Evolutionary conservation across 1,284 basidiomycete species (phyloP), one percentile per base, ranked within the genome.

Genomic region (Microbotryum intermedium): DNA sequence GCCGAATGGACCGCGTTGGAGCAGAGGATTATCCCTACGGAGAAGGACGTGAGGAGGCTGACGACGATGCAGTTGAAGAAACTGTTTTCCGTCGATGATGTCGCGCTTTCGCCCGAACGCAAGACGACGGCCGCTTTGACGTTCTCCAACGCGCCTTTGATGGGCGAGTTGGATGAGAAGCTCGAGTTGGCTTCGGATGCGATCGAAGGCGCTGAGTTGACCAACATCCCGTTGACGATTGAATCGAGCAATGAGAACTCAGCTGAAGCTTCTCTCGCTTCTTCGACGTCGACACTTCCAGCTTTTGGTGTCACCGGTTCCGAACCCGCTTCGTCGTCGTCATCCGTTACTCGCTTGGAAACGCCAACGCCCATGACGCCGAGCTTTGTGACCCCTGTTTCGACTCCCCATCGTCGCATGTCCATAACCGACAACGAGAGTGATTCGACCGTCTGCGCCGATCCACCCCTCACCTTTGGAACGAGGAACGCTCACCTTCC

Each of bases 401-500:
- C 18, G 46, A 51, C 21, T 8, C n/a, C 16, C 28, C 58, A 34
- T 45, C 52, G 7, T 49, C 52, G 13, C 53, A n/a, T 26, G 21
- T 21, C 46, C 34, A 30, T 16, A 23, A 61, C 60, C 53, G 62
- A 62, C 34, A 47, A 52, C 43, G 90, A 90, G 49, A 91, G 87
- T 71, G 90, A 94, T 71, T 92, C 89, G 11, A 94, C 90, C 1
- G 90, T 93, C 58, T 88, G 85, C n/a, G 88, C 86, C 2, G 76
- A 78, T 10, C 70, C 70, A 6, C 64, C 69, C n/a, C 55, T 62
- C 16, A 45, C 48, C 3, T 11, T 29, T 20, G 21, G 44, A 18
- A 39, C 11, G 34, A 16, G 34, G 11, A 51, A 26, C 16, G 48
- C 48, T 25, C 53, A 56, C 5, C 23, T 53, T 20, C 39, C 52